phyloP scores from a whole-genome alignment of 2,329 filamentous ascomycete genomes.

The Alternaria brassicae region DNA sequence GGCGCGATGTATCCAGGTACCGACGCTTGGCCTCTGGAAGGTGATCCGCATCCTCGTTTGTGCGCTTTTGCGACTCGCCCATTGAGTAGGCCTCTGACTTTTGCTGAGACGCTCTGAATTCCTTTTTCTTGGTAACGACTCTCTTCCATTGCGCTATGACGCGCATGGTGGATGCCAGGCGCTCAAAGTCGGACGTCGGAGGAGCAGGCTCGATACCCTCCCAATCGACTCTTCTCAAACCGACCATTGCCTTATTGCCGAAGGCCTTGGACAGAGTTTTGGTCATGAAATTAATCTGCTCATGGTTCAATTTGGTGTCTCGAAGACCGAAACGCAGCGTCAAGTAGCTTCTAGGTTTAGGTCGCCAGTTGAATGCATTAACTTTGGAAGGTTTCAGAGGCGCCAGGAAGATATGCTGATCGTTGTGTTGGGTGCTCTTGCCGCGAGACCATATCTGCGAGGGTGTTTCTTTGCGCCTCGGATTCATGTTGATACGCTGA shows the following conservation, averaged over 20 bases:
- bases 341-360: conserved; percentile 37
- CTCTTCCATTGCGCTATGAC: conserved; percentile 42
- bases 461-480: conserved; percentile 34
- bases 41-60: conserved; percentile 20
- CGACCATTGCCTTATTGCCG: conserved; percentile 35
- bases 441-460: conserved; percentile 38
- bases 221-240: conserved; percentile 45
- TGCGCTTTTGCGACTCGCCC: too few relatives aligned
- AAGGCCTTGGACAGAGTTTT: conserved; percentile 37
- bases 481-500: conserved; percentile 35
- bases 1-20: conserved; percentile 24
- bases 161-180: conserved; percentile 34
- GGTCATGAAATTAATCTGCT: conserved; percentile 43
- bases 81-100: too few relatives aligned
- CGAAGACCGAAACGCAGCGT: conserved; percentile 42
- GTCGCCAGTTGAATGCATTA: conserved; percentile 4
- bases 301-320: conserved; percentile 31
- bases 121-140: conserved; percentile 26
- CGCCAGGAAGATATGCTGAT: conserved; percentile 42
- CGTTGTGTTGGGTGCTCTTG: conserved; percentile 23
- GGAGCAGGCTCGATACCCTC: conserved; percentile 36
- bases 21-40: conserved; percentile 29
- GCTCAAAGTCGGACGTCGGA: conserved; percentile 35
- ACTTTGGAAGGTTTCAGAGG: conserved; percentile 30
- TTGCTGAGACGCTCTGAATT: too few relatives aligned